A percentile compares a stretch with the other conserved stretches of the same genome.
These are phyloP conservation scores for Beauveria bassiana DNA, from an alignment of 2,329 filamentous ascomycete species.

Conservation along the genomic window DNA sequence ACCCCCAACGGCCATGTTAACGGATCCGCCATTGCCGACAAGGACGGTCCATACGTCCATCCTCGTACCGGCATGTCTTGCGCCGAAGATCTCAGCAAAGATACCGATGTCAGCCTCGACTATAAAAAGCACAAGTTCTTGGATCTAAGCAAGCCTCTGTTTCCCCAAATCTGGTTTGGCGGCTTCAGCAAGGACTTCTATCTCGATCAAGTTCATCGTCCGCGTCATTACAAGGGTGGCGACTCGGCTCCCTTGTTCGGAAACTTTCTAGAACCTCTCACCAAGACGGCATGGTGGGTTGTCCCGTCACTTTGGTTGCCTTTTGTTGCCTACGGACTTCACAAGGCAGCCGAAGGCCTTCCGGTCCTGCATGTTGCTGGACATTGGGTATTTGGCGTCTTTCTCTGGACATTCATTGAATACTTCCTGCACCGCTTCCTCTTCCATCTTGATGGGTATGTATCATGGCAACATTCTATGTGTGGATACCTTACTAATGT, in stretches of 20 bases:
- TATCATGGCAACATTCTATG: constrained; percentile 14
- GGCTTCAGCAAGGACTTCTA: constrained; percentile 96
- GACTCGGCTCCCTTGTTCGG: constrained; percentile 90
- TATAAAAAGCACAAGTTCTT: constrained; percentile 92
- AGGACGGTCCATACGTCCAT: constrained; percentile 33
- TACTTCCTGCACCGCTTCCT: constrained; percentile 83
- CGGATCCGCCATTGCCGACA: constrained; percentile 14
- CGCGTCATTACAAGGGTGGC: constrained; percentile 90
- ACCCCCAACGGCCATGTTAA: constrained; percentile 28
- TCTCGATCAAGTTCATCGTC: constrained; percentile 89
- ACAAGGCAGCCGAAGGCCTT: constrained; percentile 56
- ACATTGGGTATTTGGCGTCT: constrained; percentile 65
- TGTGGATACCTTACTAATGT: constrained; percentile 20
- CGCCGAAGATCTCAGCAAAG: constrained; percentile 77
- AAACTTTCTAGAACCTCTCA: constrained; percentile 97
- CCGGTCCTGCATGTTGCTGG: constrained; percentile 36
- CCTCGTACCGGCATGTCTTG: constrained; percentile 79
- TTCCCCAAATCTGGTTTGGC: constrained; percentile 81
- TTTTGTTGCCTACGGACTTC: constrained; percentile 65
- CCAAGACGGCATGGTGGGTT: constrained; percentile 90
- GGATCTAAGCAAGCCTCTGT: constrained; percentile 74
- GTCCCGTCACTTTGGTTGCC: constrained; percentile 82
- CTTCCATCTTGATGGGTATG: constrained; percentile 89
- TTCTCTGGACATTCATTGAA: constrained; percentile 83
- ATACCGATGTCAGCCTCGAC: constrained; percentile 69